Evolutionary conservation across 257 asterid genomes (phyloP).

Genomic region (Schizonepeta tenuifolia): DNA sequence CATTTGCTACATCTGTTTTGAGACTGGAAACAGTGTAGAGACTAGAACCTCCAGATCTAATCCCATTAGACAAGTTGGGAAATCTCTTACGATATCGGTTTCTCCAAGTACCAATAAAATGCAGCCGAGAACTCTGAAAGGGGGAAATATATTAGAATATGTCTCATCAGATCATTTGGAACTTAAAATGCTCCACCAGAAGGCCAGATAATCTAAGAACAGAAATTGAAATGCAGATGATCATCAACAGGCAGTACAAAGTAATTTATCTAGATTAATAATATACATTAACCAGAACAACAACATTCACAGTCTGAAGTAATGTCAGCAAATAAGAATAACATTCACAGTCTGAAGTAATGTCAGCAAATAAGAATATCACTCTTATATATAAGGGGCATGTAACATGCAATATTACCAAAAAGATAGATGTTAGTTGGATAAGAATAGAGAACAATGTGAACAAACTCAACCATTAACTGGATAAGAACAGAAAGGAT

Average conservation of each 20-base stretch:
- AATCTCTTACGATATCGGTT: slow-evolving; percentile 87
- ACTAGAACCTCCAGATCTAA: slow-evolving; percentile 40
- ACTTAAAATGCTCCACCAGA: slow-evolving; percentile 11
- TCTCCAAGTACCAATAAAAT: slow-evolving; percentile 98
- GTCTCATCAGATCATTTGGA: not conserved
- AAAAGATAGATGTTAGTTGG: not conserved
- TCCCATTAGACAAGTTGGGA: slow-evolving; percentile 49
- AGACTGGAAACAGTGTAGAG: slow-evolving; percentile 36
- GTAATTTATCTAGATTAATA: not conserved
- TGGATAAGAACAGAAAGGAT: slow-evolving; percentile 2
- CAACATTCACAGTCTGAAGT: slow-evolving; percentile 2
- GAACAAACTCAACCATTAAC: not conserved
- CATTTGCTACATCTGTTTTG: slow-evolving; percentile 41
- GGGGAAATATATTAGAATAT: slow-evolving; percentile 23
- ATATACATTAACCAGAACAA: not conserved
- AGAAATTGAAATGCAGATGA: slow-evolving; percentile 8
- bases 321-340: not conserved
- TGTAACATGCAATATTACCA: not conserved
- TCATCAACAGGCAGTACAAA: slow-evolving; percentile 2
- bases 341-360: slow-evolving; percentile 4
- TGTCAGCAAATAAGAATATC: not conserved
- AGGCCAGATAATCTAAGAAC: not conserved
- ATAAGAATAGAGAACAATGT: not conserved
- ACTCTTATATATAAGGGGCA: not conserved
- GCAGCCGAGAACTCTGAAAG: slow-evolving; percentile 92